Base-by-base conservation (phyloP, 352 stramenopile species). In the Saprolegnia parasitica region DNA sequence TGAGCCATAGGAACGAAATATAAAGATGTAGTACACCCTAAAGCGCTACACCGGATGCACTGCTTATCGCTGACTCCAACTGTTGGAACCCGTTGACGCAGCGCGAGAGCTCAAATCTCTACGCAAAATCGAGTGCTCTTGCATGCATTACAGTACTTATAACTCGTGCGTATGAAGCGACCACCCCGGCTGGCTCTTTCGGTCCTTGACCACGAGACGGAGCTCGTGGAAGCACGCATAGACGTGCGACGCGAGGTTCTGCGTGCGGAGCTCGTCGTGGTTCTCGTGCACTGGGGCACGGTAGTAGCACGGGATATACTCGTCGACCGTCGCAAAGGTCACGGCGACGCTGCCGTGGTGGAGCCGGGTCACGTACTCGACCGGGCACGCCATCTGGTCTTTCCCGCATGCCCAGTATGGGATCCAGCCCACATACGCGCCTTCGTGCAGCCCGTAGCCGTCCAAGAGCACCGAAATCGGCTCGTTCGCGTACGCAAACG, bases 401-500 rank as follows among this genome's bases (percentile, higher is more conserved):
- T 49, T 49, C n/a, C 56, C 42, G 16, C 56, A 65, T 4, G 26
- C 32, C 56, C 56, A 65, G 35, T 52, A 49, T 5, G 56, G 29
- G 9, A 65, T 32, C 56, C 56, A 65, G 40, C 56, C 56, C 6
- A 65, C 40, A 10, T 32, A 13, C 23, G 42, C 16, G 35, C 35
- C 56, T 65, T 65, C 56, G 35, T 52, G 40, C 32, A 65, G 40
- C 18, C 42, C 42, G 23, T 24, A 13, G 21, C 56, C 56, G 56
- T 65, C 56, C 13, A 65, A 11, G 9, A 52, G 35, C 26, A 65
- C 15, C 20, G 39, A 20, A n/a, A 65, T 65, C 6, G 56, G 26
- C 35, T 65, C 56, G 56, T 65, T 52, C 4, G 37, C 56, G n/a
- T 52, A 65, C 5, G 56, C 56, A 52, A 52, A 65, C 9, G 39